Evolutionary conservation across 805 yeast species (phyloP), one percentile per base, ranked within the genome.

Genomic region (Yarrowia yakushimensis): DNA sequence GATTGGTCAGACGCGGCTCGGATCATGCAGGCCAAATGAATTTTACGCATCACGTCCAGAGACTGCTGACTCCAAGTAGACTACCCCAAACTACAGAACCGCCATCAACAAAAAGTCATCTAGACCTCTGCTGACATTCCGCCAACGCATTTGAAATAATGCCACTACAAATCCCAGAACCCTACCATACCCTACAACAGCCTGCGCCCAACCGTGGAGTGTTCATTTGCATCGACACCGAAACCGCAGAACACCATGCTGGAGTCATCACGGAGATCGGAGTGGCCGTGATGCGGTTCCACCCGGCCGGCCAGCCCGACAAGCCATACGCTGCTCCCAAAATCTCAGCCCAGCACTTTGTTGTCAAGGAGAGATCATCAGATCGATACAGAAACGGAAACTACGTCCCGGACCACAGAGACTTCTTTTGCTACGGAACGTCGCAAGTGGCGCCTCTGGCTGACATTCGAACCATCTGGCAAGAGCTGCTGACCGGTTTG

Each of bases 361-460:
- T 55, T 13, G 61, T 55, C 22, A 41, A 55, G 22, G 61, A 55
- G 48, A 28, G 46, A 39, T 39, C 48, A 20, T 27, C 61, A 7
- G 39, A 28, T 20, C 36, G 39, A 12, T 55, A 55, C 61, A 70
- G 75, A 18, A 86, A 86, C 69, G 84, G 85, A 3, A 70, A 72
- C 41, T 86, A 68, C 69, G 87, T 86, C 1, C 77, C 82, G 1
- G 83, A 86, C 66, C 79, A 83, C 67, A 77, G 79, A 64, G 76
- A 76, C 15, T 76, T 81, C 34, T 85, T 79, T 67, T 70, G 80
- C 30, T 79, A 81, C 41, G 87, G 85, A 0, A 73, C 71, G n/a
- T 78, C 86, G 25, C 69, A 75, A 7, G 72, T 79, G 2, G 67
- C 85, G 73, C 61, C 74, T 4, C 60, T 75, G 39, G 61, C 65